Percentiles rank a stretch among this genome's conserved stretches.
Conservation (phyloP, 306 rosid genomes). For the Cajanus cajan region DNA sequence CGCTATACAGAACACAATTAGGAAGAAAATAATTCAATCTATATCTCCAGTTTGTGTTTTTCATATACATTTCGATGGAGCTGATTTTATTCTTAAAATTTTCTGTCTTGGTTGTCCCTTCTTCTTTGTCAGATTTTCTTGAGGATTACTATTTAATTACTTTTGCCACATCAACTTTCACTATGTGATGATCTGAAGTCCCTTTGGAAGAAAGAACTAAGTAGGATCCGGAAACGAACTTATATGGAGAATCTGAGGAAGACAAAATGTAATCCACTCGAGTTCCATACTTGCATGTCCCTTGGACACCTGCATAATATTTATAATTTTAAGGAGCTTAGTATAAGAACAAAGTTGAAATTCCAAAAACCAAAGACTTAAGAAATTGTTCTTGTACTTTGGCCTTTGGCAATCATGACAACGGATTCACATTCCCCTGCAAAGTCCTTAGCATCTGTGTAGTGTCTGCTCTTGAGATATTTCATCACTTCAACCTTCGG, state of each 20-base stretch:
- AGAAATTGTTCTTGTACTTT: constrained; percentile 47
- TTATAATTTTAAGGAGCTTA: not conserved
- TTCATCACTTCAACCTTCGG: constrained; percentile 75
- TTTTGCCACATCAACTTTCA: constrained; percentile 62
- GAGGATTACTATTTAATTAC: constrained; percentile 3
- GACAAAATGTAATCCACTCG: constrained; percentile 78
- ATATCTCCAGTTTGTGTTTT: constrained; percentile 31
- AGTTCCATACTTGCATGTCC: constrained; percentile 89
- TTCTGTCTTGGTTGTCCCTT: constrained; percentile 36
- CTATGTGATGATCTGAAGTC: constrained; percentile 91
- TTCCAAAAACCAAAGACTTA: not conserved
- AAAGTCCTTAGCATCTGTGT: constrained; percentile 64
- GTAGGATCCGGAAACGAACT: constrained; percentile 78
- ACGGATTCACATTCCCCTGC: constrained; percentile 80
- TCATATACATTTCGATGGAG: constrained; percentile 56
- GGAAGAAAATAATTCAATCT: not conserved
- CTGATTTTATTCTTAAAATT: constrained; percentile 44
- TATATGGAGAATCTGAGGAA: constrained; percentile 57
- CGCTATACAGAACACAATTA: not conserved
- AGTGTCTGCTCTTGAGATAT: constrained; percentile 54
- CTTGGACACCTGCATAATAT: constrained; percentile 72
- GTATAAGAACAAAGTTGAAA: not conserved
- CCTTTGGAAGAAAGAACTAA: constrained; percentile 80
- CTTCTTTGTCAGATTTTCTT: constrained; percentile 30
- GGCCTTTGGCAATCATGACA: constrained; percentile 92